phyloP scores from a whole-genome alignment of 2,329 filamentous ascomycete genomes.

The Lachnellula arida region DNA sequence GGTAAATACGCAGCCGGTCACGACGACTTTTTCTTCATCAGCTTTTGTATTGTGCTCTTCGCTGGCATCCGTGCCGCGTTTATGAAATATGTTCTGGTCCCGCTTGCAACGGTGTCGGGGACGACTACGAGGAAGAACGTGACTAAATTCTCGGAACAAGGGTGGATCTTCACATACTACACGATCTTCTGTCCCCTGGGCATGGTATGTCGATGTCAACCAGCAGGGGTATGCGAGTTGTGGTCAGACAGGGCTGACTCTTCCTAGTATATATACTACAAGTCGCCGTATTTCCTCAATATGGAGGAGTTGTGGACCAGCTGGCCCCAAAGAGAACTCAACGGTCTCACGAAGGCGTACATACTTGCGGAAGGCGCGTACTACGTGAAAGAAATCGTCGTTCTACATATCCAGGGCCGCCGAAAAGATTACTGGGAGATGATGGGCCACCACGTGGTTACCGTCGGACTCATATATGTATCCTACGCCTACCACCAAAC shows the following conservation, averaged over 20 bases:
- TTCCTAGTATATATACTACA: conserved; percentile 36
- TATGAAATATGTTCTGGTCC: conserved; percentile 81
- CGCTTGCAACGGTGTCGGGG: conserved; percentile 65
- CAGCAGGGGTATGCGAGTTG: not conserved
- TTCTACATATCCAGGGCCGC: conserved; percentile 87
- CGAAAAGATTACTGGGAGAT: conserved; percentile 93
- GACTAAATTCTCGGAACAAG: conserved; percentile 83
- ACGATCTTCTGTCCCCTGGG: conserved; percentile 74
- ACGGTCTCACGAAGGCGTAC: conserved; percentile 74
- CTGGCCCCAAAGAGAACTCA: conserved; percentile 73
- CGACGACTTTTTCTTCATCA: conserved; percentile 71
- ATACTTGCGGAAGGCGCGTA: conserved; percentile 85
- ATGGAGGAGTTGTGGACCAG: conserved; percentile 71
- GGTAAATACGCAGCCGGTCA: conserved; percentile 68
- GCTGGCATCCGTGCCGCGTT: conserved; percentile 74
- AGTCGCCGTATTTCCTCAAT: conserved; percentile 72
- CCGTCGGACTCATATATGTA: conserved; percentile 67
- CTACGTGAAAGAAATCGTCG: conserved; percentile 86
- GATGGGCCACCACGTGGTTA: conserved; percentile 88
- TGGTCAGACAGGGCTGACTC: not conserved
- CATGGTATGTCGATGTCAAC: conserved; percentile 53
- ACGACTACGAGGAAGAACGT: conserved; percentile 68
- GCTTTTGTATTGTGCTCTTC: conserved; percentile 73
- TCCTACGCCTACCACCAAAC: conserved; percentile 83
- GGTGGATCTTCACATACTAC: conserved; percentile 82